These are phyloP conservation scores for Talaromyces sp. DNA, from an alignment of 2,329 filamentous ascomycete genomes.

Conservation along the genomic window DNA sequence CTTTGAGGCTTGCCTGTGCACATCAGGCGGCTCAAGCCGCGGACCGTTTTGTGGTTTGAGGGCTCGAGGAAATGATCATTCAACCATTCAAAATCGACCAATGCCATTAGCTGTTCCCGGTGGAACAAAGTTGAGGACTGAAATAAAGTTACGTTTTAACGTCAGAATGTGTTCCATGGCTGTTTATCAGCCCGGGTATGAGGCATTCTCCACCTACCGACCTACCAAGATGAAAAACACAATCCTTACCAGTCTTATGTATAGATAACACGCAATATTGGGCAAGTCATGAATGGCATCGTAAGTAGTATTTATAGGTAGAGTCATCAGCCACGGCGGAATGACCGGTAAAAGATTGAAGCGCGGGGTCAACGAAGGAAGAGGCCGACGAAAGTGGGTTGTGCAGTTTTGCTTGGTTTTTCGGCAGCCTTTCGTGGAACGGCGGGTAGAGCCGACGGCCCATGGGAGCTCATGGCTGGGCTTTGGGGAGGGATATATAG, in stretches of 20 bases:
- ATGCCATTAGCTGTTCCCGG: neutral
- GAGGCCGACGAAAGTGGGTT: neutral
- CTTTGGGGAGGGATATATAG: neutral
- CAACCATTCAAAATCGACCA: neutral
- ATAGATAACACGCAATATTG: neutral
- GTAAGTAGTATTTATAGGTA: neutral
- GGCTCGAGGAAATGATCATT: neutral
- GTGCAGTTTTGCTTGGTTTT: neutral
- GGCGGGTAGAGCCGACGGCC: slow-evolving; percentile 13
- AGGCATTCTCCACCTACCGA: neutral
- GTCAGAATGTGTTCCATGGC: neutral
- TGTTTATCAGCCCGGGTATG: neutral
- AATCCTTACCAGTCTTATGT: neutral
- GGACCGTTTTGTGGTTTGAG: neutral
- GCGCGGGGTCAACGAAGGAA: neutral
- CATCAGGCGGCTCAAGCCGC: slow-evolving; percentile 1
- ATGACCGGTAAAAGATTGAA: neutral
- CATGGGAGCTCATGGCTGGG: neutral
- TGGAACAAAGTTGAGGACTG: neutral
- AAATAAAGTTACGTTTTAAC: neutral
- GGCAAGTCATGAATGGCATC: neutral
- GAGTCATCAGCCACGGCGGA: neutral
- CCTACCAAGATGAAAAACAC: neutral
- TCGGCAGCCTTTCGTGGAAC: neutral
- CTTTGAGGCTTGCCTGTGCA: neutral